Base-by-base conservation (phyloP, 208 protist species). In the Crithidia thermophila region DNA sequence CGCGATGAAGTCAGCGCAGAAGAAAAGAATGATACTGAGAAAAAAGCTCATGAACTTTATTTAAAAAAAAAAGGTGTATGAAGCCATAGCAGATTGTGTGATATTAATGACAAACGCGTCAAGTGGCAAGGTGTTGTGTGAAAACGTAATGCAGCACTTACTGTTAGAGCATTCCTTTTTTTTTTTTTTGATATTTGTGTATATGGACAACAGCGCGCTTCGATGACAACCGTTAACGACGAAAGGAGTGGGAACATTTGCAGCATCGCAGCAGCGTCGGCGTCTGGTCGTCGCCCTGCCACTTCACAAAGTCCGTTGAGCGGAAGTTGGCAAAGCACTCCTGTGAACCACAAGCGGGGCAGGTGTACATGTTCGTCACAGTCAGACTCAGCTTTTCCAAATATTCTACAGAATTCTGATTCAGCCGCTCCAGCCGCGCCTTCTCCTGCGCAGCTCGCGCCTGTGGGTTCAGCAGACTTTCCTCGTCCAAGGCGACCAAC, bases 271-370 rank as follows among this genome's bases (percentile, higher is more conserved):
- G 73, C 30, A 91, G 50, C 45, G 77, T 86, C 28, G 85, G 85
- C 13, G 70, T 82, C 4, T 69, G 55, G 66, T 91, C 82, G 34
- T 87, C 79, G 34, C 82, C 85, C 47, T 82, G 72, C 82, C 85
- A 91, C 61, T 91, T 91, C 50, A 88, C 82, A 51, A 85, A 84
- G 50, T 84, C 79, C 4, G 82, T 78, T 27, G 64, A 73, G 23
- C 82, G 75, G 46, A 85, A 82, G 59, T 85, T 83, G 11, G 83
- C 74, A 49, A 70, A 82, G 69, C 85, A 91, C 55, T 82, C 51
- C 10, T 58, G 64, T 31, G 63, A 67, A 3, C 77, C 80, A 68
- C 85, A 91, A 1, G 53, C 45, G 0, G 85, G 79, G 52, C 85
- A 91, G 5, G 67, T 77, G 64, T 70, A 91, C 30, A 91, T 66